Evolutionary conservation across 192 early-diverging fungal genomes (phyloP), one percentile per base, ranked within the genome.

Genomic region (Anaeromyces robustus): DNA sequence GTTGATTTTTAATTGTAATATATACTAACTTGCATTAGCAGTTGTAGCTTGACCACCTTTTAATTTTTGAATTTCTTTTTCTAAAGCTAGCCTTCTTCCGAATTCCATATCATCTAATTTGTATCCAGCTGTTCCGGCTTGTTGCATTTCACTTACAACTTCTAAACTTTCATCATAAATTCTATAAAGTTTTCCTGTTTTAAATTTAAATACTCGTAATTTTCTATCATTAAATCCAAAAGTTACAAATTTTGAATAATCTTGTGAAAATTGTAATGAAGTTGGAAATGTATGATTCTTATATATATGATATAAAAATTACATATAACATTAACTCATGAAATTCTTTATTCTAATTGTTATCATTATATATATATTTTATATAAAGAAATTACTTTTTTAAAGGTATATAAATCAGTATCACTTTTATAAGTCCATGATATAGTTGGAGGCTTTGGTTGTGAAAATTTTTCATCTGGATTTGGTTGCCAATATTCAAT

Each of bases 101-200:
- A 99, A 98, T 83, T 99, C 97, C 96, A 99, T 99, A 80, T 95
- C 95, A 85, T 99, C 97, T 52, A 98, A 83, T 83, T 91, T 91
- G 81, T 92, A 88, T 30, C 89, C 84, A n/a, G 89, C 89, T 29
- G 92, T 93, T 22, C 92, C 94, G 18, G 92, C 93, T 84, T 94
- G 92, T 81, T 97, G 95, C 94, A 96, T 95, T 83, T 96, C 95
- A 77, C 89, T 92, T 29, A 94, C 89, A 31, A 93, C 89, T 5
- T 89, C 83, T 26, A 97, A 84, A 30, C 93, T 93, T 82, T 99
- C 97, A 83, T 98, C 96, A 80, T 96, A 97, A 83, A 94, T 96
- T 32, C 94, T 89, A 30, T 90, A 87, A 78, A 98, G 88, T 82
- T 95, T 98, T 30, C 96, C 97, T 26, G 93, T 94, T 13, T 82